phyloP scores from a whole-genome alignment of 2,329 filamentous ascomycete genomes.

The Colletotrichum sp. region DNA sequence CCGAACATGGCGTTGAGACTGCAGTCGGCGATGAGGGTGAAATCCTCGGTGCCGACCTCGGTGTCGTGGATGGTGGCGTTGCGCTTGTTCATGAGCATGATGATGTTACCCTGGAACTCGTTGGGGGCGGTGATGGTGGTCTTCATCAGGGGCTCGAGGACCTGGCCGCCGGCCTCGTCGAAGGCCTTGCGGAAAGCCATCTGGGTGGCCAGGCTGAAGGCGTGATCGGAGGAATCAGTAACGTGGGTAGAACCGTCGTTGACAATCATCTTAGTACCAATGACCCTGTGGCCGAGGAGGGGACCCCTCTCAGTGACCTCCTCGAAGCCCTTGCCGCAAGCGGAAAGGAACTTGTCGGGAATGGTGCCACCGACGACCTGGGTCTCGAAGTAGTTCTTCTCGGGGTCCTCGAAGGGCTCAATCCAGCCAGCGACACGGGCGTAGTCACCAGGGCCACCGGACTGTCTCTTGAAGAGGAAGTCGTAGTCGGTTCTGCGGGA shows the following conservation, averaged over 20 bases:
- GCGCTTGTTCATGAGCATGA: slow-evolving; percentile 95
- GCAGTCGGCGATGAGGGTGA: slow-evolving; percentile 90
- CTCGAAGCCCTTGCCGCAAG: slow-evolving; percentile 95
- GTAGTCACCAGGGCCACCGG: slow-evolving; percentile 93
- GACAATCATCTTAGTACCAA: slow-evolving; percentile 88
- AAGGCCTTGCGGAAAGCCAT: slow-evolving; percentile 98
- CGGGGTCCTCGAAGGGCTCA: slow-evolving; percentile 78
- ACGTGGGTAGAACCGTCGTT: slow-evolving; percentile 97
- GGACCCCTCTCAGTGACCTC: slow-evolving; percentile 84
- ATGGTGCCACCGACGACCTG: slow-evolving; percentile 90
- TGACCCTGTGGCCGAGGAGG: slow-evolving; percentile 89
- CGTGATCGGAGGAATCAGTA: slow-evolving; percentile 95
- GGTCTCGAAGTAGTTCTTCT: slow-evolving; percentile 83
- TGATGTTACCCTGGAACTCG: slow-evolving; percentile 97
- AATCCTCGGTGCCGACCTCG: slow-evolving; percentile 92
- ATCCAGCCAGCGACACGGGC: slow-evolving; percentile 91
- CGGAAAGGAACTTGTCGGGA: slow-evolving; percentile 92
- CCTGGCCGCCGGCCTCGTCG: slow-evolving; percentile 76
- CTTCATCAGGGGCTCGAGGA: slow-evolving; percentile 98
- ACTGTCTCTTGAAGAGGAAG: slow-evolving; percentile 93
- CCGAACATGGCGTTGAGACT: slow-evolving; percentile 98
- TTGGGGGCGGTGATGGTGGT: slow-evolving; percentile 93
- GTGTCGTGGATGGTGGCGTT: slow-evolving; percentile 95
- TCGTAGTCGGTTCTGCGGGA: slow-evolving; percentile 83
- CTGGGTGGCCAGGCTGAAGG: slow-evolving; percentile 93